Base-by-base conservation (phyloP, 176 grass and related monocot species). In the Musa beccarii region DNA sequence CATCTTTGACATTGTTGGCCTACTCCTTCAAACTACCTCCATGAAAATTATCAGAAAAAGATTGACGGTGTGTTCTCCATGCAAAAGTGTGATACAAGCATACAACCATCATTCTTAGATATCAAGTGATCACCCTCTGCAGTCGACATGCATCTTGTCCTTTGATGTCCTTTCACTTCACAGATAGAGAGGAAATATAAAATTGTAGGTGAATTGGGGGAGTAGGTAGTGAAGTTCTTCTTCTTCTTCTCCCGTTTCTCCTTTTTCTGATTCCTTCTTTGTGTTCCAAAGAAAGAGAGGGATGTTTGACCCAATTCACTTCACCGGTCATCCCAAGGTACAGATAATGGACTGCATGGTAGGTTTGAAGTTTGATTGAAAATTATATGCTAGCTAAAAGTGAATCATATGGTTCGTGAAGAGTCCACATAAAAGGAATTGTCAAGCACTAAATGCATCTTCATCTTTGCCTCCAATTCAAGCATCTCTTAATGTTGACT, bases 221-320 rank as follows among this genome's bases (percentile, higher is more conserved):
- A 25, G 54, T 75, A 61, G 73, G 73, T 75, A 25, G 57, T 29
- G 9, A 25, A 11, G 53, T 11, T 10, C 1, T 2, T 54, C 11
- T 54, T 53, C 52, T 12, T 53, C 8, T 53, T 13, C 11, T 55
- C 2, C 54, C 17, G 23, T 49, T 49, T 69, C 53, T 76, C 43
- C 17, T 19, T 13, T 49, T 75, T 26, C 0, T 10, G 49, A 4
- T 76, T 64, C 13, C 57, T 76, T 76, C 56, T 76, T 8, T 29
- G 56, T 20, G 57, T 61, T 50, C 63, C 74, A 8, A 64, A 63
- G 74, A 56, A 24, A 76, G 53, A 76, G 57, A 76, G 50, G 57
- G 74, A 76, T 63, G 59, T 20, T 19, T 24, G 16, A 64, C 29
- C 74, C 34, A 34, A 76, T 29, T 23, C 74, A 76, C 74, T 76